A percentile compares a stretch with the other conserved stretches of the same genome.
These are phyloP conservation scores for Beauveria scarabaeidicola DNA, from an alignment of 2,329 filamentous ascomycete genomes.

Conservation along the genomic window DNA sequence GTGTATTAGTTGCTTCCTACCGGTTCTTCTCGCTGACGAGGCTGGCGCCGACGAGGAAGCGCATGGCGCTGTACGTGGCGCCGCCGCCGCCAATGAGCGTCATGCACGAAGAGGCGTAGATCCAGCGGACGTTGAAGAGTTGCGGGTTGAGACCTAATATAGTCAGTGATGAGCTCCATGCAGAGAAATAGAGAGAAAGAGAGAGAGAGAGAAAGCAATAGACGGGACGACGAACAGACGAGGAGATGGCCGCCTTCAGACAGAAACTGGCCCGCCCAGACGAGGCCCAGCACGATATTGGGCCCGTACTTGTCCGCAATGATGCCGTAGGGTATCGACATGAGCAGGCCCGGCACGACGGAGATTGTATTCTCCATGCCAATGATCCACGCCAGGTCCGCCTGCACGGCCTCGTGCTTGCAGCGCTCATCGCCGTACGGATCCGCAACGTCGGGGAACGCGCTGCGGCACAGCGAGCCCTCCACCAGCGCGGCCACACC, in stretches of 20 bases:
- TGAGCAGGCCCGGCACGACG: conserved; percentile 3
- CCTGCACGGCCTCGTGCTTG: conserved; percentile 8
- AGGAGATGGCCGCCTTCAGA: conserved; percentile 3
- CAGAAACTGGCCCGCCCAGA: conserved; percentile 3
- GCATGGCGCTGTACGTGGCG: conserved; percentile 1
- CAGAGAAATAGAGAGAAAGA: too few relatives aligned
- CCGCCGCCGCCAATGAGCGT: conserved; percentile 10
- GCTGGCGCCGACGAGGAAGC: not conserved
- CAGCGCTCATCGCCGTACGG: conserved; percentile 8
- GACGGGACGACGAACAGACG: not conserved
- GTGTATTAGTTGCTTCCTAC: not conserved
- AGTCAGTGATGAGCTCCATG: not conserved
- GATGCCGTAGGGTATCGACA: conserved; percentile 6
- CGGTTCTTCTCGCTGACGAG: conserved; percentile 8
- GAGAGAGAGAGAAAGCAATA: not conserved
- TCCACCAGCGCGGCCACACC: conserved; percentile 8
- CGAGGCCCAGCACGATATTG: not conserved
- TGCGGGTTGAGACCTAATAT: not conserved
- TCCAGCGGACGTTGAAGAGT: conserved; percentile 7
- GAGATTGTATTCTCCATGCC: conserved; percentile 6
- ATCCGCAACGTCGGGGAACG: not conserved
- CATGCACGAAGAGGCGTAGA: conserved; percentile 5
- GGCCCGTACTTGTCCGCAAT: conserved; percentile 8
- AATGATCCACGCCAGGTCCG: conserved; percentile 6
- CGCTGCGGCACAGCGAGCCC: not conserved